Evolutionary conservation across 148 eudicot species (phyloP), one percentile per base, ranked within the genome.

Genomic region (Mesembryanthemum crystallinum): DNA sequence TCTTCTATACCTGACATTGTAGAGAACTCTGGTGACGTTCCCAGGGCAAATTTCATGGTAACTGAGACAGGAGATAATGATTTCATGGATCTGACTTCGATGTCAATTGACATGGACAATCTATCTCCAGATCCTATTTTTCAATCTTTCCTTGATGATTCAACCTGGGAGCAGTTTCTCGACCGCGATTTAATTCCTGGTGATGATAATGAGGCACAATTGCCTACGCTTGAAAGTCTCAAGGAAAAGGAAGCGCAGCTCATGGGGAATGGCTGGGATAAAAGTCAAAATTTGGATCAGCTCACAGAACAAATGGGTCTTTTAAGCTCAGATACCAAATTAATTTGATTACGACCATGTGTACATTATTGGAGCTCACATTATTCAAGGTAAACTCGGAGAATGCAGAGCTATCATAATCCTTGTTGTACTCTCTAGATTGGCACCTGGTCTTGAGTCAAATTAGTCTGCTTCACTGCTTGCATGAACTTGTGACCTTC

Each of bases 271-370:
- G 89, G 85, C 28, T 84, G 88, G 89, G 80, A 77, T 55, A 90
- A 89, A 59, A 43, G 83, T 74, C 81, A 88, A 82, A 64, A 80
- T 67, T 65, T 93, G 90, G 92, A 87, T 74, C 82, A 86, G 75
- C 89, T 93, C 15, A 91, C 98, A 0, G 87, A 87, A 81, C 92
- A 89, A 76, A 93, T 91, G 96, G 90, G 88, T 45, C 86, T 79
- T 76, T 87, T 90, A 18, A 80, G 79, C 42, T 88, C 96, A 6
- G 85, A 88, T 30, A 73, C 51, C 59, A 80, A 88, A 65, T 73
- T 78, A 74, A 77, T 61, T 67, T 88, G 85, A 87, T 73, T 25
- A 69, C 69, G 32, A 60, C 64, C 33, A 84, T 81, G 78, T 84
- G 82, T 86, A 82, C 72, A 82, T 78, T 73, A 74, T 24, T 62